These are phyloP conservation scores for Nannochloropsis oceanica DNA, from an alignment of 108 stramenopile species.

Conservation along the genomic window DNA sequence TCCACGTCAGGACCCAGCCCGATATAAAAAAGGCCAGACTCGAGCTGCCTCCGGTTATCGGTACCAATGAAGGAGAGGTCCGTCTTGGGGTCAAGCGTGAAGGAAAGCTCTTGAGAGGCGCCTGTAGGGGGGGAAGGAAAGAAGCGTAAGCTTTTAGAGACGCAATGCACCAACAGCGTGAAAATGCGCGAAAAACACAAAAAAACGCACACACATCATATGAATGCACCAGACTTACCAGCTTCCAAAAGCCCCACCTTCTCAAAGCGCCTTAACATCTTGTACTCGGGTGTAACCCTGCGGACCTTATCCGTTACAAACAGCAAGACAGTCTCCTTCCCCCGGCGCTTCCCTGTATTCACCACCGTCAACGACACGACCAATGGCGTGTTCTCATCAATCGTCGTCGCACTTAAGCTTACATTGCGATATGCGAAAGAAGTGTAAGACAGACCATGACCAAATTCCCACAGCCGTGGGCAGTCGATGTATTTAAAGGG, in stretches of 20 bases:
- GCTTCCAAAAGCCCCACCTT: conserved; percentile 14
- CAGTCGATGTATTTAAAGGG: background rate
- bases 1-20: conserved; percentile 14
- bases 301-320: conserved; percentile 27
- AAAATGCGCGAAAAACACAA: background rate
- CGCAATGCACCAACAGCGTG: background rate
- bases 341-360: conserved; percentile 21
- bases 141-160: background rate
- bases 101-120: background rate
- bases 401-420: background rate
- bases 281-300: conserved; percentile 29
- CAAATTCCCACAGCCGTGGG: conserved; percentile 28
- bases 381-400: conserved; percentile 3
- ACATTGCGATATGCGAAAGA: conserved; percentile 11
- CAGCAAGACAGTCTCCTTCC: conserved; percentile 22
- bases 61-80: conserved; percentile 26
- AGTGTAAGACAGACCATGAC: conserved; percentile 34
- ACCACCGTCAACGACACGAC: conserved; percentile 22
- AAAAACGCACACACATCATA: background rate
- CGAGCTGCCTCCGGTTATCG: conserved; percentile 8
- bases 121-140: background rate
- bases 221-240: background rate
- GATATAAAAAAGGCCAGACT: conserved; percentile 15
- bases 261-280: conserved; percentile 24
- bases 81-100: conserved; percentile 1